These are phyloP conservation scores for Suillus discolor DNA, from an alignment of 768 basidiomycete genomes.

Conservation along the genomic window DNA sequence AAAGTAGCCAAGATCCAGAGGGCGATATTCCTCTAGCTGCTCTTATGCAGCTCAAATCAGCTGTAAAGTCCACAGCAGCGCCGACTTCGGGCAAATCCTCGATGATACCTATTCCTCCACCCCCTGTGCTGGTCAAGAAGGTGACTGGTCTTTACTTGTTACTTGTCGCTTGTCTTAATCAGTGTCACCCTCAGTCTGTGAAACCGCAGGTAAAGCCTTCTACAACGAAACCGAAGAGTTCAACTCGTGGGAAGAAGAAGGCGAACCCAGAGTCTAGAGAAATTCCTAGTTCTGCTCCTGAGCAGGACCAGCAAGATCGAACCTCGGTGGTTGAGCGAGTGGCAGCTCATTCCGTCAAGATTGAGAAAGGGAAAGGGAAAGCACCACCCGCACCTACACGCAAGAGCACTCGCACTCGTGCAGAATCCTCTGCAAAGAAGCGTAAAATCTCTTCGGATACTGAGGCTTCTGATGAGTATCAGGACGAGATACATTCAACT, in stretches of 20 bases:
- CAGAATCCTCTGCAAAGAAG: slow-evolving; percentile 21
- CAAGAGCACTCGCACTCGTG: slow-evolving; percentile 8
- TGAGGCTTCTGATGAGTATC: slow-evolving; percentile 21
- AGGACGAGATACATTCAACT: slow-evolving; percentile 9
- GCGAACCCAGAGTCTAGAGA: slow-evolving; percentile 34
- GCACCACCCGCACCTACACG: slow-evolving; percentile 9
- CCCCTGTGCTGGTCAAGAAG: slow-evolving; percentile 15
- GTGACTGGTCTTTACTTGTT: slow-evolving; percentile 16
- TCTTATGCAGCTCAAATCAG: slow-evolving; percentile 19
- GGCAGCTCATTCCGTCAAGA: slow-evolving; percentile 15
- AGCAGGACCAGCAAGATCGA: slow-evolving; percentile 44
- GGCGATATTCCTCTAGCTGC: slow-evolving; percentile 50
- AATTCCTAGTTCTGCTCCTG: slow-evolving; percentile 63
- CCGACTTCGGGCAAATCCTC: slow-evolving; percentile 11
- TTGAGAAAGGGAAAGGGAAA: slow-evolving; percentile 5
- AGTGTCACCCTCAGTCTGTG: neutral
- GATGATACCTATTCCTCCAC: slow-evolving; percentile 8
- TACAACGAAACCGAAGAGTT: slow-evolving; percentile 14
- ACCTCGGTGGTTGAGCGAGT: slow-evolving; percentile 12
- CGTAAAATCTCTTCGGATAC: slow-evolving; percentile 27
- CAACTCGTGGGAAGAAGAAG: slow-evolving; percentile 13
- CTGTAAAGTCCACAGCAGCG: slow-evolving; percentile 21
- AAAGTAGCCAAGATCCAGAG: slow-evolving; percentile 38
- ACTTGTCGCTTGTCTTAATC: neutral
- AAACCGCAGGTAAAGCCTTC: slow-evolving; percentile 14